These are phyloP conservation scores for Nicotiana tabacum DNA, from an alignment of 257 asterid genomes.

Conservation along the genomic window DNA sequence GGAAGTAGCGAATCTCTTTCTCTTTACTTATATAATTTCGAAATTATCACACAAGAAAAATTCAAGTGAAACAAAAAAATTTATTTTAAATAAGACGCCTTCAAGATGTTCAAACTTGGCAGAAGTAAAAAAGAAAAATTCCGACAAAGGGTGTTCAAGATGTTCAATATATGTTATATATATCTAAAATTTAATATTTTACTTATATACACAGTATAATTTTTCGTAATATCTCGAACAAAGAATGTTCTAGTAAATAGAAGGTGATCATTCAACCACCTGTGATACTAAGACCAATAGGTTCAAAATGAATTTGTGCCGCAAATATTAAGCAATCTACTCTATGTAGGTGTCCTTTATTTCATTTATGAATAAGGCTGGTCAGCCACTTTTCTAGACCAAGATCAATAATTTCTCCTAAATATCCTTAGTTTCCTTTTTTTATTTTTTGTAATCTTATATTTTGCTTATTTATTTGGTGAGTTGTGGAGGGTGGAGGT, in stretches of 20 bases:
- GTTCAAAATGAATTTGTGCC: background rate
- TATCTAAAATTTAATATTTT: no score
- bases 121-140: no score
- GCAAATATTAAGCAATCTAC: background rate
- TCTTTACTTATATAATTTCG: background rate
- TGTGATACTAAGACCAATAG: background rate
- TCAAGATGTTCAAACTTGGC: no score
- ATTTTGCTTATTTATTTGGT: background rate
- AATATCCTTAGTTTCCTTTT: no score
- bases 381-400: background rate
- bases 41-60: no score
- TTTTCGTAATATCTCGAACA: no score
- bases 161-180: no score
- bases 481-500: background rate
- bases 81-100: background rate
- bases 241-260: no score
- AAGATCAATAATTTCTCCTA: background rate
- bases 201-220: no score
- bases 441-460: background rate
- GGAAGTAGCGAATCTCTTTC: background rate
- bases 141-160: no score
- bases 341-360: background rate
- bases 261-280: background rate
- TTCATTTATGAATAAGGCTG: background rate
- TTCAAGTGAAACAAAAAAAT: no score